Conservation (phyloP, 768 basidiomycete species). For the Mycena crocata region DNA sequence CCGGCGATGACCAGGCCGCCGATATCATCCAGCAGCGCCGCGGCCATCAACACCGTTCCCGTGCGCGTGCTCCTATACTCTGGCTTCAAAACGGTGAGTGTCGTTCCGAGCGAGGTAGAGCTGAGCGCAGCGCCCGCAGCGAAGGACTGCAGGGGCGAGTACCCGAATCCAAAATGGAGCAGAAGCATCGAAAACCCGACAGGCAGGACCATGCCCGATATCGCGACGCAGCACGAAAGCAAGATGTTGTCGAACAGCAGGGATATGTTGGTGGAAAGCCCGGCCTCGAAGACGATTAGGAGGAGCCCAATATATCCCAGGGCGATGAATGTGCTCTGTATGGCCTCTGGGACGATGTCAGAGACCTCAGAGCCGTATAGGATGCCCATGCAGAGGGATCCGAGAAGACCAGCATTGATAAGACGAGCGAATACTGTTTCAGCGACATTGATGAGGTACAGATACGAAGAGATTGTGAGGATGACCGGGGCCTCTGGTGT, state of each 20-base stretch:
- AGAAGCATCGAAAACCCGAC: slow-evolving; percentile 62
- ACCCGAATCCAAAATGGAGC: slow-evolving; percentile 54
- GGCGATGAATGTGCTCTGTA: slow-evolving; percentile 58
- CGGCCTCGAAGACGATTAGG: slow-evolving; percentile 71
- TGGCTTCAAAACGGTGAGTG: slow-evolving; percentile 67
- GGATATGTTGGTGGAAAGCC: slow-evolving; percentile 61
- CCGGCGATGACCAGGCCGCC: slow-evolving; percentile 69
- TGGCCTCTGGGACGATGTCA: slow-evolving; percentile 52
- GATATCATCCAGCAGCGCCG: slow-evolving; percentile 76
- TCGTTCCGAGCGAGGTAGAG: slow-evolving; percentile 76
- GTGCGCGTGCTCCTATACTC: slow-evolving; percentile 60
- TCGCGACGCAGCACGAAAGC: slow-evolving; percentile 60
- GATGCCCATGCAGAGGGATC: slow-evolving; percentile 66
- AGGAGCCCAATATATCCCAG: slow-evolving; percentile 58
- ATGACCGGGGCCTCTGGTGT: slow-evolving; percentile 49
- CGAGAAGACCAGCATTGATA: slow-evolving; percentile 60
- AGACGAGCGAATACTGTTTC: slow-evolving; percentile 52
- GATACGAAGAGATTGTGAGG: slow-evolving; percentile 62
- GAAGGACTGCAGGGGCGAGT: slow-evolving; percentile 61
- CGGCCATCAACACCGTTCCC: slow-evolving; percentile 68
- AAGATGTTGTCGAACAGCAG: slow-evolving; percentile 59
- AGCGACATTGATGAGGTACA: slow-evolving; percentile 64
- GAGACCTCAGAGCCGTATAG: slow-evolving; percentile 65
- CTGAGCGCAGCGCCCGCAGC: slow-evolving; percentile 71
- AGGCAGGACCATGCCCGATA: slow-evolving; percentile 64